These are phyloP conservation scores for Pulveroboletus frians DNA, from an alignment of 768 basidiomycete genomes.

Conservation along the genomic window DNA sequence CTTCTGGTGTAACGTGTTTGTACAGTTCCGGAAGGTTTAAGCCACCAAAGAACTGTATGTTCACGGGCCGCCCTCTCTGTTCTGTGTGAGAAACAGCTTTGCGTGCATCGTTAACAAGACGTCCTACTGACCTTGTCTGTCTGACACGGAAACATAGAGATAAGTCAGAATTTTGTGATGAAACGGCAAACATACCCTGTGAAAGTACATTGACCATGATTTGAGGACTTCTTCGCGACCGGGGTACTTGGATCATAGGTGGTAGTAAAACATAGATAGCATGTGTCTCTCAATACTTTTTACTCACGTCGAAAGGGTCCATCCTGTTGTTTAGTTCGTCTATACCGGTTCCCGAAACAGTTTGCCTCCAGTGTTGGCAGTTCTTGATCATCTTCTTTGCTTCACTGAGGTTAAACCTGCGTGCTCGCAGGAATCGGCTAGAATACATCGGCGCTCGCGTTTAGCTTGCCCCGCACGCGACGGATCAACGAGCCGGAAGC, in stretches of 20 bases:
- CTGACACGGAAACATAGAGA: conserved; percentile 26
- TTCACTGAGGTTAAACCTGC: conserved; percentile 54
- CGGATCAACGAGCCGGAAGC: not conserved
- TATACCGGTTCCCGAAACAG: conserved; percentile 58
- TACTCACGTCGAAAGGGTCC: conserved; percentile 67
- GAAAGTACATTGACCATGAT: conserved; percentile 75
- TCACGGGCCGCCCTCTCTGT: conserved; percentile 67
- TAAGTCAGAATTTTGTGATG: not conserved
- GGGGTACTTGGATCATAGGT: conserved; percentile 47
- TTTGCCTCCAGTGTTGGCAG: conserved; percentile 65
- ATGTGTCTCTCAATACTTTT: not conserved
- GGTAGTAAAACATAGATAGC: not conserved
- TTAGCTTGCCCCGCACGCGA: conserved; percentile 3
- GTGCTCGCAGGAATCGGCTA: conserved; percentile 75
- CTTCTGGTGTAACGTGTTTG: conserved; percentile 51
- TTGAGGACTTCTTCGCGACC: conserved; percentile 65
- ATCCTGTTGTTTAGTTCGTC: conserved; percentile 56
- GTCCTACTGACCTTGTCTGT: conserved; percentile 56
- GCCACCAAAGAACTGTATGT: conserved; percentile 59
- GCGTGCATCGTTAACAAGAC: not conserved
- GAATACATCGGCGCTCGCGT: not conserved
- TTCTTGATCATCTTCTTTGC: conserved; percentile 62
- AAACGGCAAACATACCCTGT: conserved; percentile 46
- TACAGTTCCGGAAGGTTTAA: conserved; percentile 56
- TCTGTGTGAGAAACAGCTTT: not conserved